These are phyloP conservation scores for Nemophila menziesii DNA, from an alignment of 257 asterid genomes.

Conservation along the genomic window DNA sequence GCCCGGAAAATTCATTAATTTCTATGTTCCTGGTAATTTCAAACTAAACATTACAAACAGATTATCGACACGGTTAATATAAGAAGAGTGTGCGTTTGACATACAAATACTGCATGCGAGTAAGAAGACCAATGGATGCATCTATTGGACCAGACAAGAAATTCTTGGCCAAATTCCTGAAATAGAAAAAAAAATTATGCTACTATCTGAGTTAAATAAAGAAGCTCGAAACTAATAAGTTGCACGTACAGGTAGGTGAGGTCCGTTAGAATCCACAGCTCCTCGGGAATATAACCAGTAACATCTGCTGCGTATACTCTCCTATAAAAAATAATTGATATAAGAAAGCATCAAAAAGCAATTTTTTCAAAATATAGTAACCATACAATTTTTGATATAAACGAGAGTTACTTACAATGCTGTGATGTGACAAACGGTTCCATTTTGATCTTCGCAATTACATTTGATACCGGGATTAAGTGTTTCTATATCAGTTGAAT, in stretches of 20 bases:
- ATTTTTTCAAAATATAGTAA: too few species aligned
- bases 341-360: not conserved
- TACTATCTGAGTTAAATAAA: not conserved
- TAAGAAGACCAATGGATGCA: slow-evolving; percentile 40
- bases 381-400: too few species aligned
- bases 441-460: slow-evolving; percentile 32
- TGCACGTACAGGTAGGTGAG: slow-evolving; percentile 29
- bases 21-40: slow-evolving; percentile 29
- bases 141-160: slow-evolving; percentile 49
- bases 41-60: slow-evolving; percentile 1
- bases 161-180: slow-evolving; percentile 48
- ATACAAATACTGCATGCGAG: slow-evolving; percentile 58
- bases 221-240: not conserved
- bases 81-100: slow-evolving; percentile 8
- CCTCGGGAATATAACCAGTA: slow-evolving; percentile 33
- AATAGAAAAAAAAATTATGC: slow-evolving; percentile 1
- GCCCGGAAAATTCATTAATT: too few species aligned
- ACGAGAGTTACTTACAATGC: slow-evolving; percentile 15
- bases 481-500: slow-evolving; percentile 2
- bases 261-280: slow-evolving; percentile 44
- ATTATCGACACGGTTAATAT: not conserved
- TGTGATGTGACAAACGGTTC: slow-evolving; percentile 22
- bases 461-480: slow-evolving; percentile 50
- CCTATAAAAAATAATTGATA: slow-evolving; percentile 23
- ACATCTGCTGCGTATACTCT: slow-evolving; percentile 30